Evolutionary conservation across 306 rosid genomes (phyloP), one percentile per base, ranked within the genome.

Genomic region (Trichosanthes cucumerina): DNA sequence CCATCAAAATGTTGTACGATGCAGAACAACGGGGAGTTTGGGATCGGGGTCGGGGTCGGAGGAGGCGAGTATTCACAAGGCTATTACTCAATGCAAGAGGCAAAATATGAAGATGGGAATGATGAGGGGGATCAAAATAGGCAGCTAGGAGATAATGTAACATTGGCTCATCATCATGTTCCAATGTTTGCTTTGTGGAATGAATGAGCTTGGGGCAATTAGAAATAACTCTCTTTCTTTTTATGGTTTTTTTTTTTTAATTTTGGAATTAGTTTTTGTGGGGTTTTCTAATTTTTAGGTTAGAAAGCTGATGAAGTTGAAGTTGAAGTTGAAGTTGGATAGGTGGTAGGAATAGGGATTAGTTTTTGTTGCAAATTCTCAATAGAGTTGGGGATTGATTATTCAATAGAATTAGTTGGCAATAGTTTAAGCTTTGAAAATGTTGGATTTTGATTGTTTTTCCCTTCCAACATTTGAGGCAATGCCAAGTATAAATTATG

Each of bases 181-280:
- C 92, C 97, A 0, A 80, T 90, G 90, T 95, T 95, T 88, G 96
- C 97, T 43, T 78, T 95, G 77, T 92, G 97, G 97, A 91, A 88
- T 75, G 96, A 89, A 68, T 87, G 21, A 63, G 54, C 82, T 80
- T 54, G 24, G 39, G 68, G 12, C 23, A 21, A 15, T 77, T 24
- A 31, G 26, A 33, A 21, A 57, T 10, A 19, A 10, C 5, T 21
- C 0, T 36, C 2, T 36, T 4, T 3, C 10, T 9, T 65, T 8
- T 9, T 15, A 33, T 63, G 13, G 23, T 10, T 5, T 34, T 69
- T n/a, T n/a, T n/a, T n/a, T n/a, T n/a, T n/a, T n/a, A n/a, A n/a
- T n/a, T n/a, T 26, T 46, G n/a, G 26, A 9, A 33, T 13, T 3
- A 76, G 46, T 7, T 5, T 5, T 6, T 36, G 4, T 59, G 38